Evolutionary conservation across 2,329 filamentous ascomycete species (phyloP), one percentile per base, ranked within the genome.

Genomic region (Aspergillus felis): DNA sequence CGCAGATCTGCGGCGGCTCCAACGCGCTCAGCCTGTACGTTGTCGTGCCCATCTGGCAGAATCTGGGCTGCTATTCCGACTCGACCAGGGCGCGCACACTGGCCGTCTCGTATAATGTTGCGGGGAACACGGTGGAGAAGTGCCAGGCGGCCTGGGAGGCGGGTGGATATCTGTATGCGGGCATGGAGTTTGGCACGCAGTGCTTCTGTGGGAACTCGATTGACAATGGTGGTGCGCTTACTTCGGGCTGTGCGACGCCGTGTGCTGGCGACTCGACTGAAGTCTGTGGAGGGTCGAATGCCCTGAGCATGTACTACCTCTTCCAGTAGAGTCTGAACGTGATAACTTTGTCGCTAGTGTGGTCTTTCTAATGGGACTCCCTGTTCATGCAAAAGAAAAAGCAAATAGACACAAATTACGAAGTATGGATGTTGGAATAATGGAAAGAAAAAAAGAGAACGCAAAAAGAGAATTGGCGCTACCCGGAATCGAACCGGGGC

Each of bases 231-330:
- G 62, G 57, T 32, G 53, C 60, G 28, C 65, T 63, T 24, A 64
- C 62, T 12, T 61, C 63, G 20, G 61, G 59, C 27, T 86, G 84
- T 70, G 81, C 77, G 61, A 82, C 77, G 35, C 63, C 79, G 17
- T 86, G 84, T 66, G 70, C 73, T 29, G 74, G 74, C 4, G 68
- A 76, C 56, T 35, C 54, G 7, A 60, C 62, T 2, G 66, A 76
- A 58, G 70, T 67, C 38, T 77, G 75, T 56, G 74, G 74, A 22
- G 74, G 64, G 2, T 50, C 63, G 4, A 63, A 61, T 57, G 50
- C 60, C 4, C 51, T 66, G 17, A 65, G 61, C 41, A 32, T 66
- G 53, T 61, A 64, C 58, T 57, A 66, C 17, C 57, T 59, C 14
- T 42, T 42, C 38, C 38, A 42, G 38, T 42, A 42, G 24, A 25